A percentile compares a stretch with the other conserved stretches of the same genome.
Evolutionary conservation across 768 basidiomycete genomes (phyloP).

Genomic region (Leccinum disarticulatum): DNA sequence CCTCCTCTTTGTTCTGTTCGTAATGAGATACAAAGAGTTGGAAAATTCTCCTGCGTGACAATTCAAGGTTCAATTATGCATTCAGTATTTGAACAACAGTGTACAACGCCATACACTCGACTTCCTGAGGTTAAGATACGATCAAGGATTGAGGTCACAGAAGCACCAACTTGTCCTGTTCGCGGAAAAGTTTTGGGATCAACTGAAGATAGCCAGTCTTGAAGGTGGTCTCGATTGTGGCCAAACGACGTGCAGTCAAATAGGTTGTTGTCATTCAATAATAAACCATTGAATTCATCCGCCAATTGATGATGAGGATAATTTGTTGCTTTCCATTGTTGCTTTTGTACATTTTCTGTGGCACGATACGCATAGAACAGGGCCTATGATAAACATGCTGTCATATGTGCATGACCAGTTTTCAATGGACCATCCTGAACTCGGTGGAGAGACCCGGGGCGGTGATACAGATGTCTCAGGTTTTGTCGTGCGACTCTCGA

Average conservation of each 20-base stretch:
- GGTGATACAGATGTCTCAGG: too few relatives aligned
- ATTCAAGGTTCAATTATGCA: too few relatives aligned
- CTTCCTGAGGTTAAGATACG: too few relatives aligned
- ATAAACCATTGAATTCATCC: neutral
- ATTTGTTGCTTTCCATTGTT: neutral
- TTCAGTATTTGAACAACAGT: too few relatives aligned
- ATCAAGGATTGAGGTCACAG: neutral
- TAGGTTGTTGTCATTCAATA: neutral
- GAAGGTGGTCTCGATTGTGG: neutral
- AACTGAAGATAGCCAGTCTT: neutral
- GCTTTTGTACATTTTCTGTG: neutral
- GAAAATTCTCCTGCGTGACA: too few relatives aligned
- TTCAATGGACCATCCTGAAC: slow-evolving; percentile 2
- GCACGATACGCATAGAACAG: slow-evolving; percentile 5
- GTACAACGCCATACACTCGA: too few relatives aligned
- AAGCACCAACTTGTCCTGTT: neutral
- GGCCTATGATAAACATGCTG: slow-evolving; percentile 6
- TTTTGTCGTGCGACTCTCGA: too few relatives aligned
- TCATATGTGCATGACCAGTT: slow-evolving; percentile 14
- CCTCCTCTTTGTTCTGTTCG: too few relatives aligned
- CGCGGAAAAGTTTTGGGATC: neutral
- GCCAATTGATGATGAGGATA: neutral
- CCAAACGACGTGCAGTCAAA: neutral
- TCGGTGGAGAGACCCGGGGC: too few relatives aligned
- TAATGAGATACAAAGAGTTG: too few relatives aligned